phyloP scores from a whole-genome alignment of 2,329 filamentous ascomycete species.

The Monosporascus sp. region DNA sequence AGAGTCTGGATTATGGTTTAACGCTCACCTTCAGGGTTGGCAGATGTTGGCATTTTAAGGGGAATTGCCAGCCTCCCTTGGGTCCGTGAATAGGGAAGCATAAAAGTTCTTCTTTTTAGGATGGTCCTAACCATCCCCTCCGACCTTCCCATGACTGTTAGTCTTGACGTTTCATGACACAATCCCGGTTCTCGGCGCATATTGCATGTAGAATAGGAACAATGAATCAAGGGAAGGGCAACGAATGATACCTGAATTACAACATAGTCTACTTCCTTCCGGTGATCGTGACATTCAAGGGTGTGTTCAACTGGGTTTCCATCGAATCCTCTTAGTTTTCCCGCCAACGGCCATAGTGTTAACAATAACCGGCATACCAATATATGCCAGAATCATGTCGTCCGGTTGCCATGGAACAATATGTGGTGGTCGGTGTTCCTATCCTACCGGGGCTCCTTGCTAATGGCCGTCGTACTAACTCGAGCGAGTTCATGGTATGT shows the following conservation, averaged over 20 bases:
- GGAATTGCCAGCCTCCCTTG: constrained; percentile 15
- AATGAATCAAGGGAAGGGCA: constrained; percentile 15
- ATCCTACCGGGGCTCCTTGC: too few species aligned
- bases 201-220: constrained; percentile 30
- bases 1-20: constrained; percentile 18
- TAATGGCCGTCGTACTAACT: too few species aligned
- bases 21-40: constrained; percentile 18
- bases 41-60: constrained; percentile 20
- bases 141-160: constrained; percentile 13
- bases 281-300: too few species aligned
- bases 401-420: too few species aligned
- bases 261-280: neutral
- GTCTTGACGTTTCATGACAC: constrained; percentile 15
- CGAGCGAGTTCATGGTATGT: too few species aligned
- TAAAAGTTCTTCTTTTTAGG: constrained; percentile 25
- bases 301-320: too few species aligned
- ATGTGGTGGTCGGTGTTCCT: too few species aligned
- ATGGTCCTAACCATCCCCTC: constrained; percentile 21
- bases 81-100: constrained; percentile 18
- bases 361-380: too few species aligned
- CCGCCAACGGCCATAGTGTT: too few species aligned
- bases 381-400: too few species aligned
- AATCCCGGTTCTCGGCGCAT: constrained; percentile 21
- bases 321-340: too few species aligned
- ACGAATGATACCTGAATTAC: constrained; percentile 3